Percentiles rank a stretch among this genome's conserved stretches.
phyloP scores from a whole-genome alignment of 176 grass and related monocot genomes.

The Musa schizocarpa region DNA sequence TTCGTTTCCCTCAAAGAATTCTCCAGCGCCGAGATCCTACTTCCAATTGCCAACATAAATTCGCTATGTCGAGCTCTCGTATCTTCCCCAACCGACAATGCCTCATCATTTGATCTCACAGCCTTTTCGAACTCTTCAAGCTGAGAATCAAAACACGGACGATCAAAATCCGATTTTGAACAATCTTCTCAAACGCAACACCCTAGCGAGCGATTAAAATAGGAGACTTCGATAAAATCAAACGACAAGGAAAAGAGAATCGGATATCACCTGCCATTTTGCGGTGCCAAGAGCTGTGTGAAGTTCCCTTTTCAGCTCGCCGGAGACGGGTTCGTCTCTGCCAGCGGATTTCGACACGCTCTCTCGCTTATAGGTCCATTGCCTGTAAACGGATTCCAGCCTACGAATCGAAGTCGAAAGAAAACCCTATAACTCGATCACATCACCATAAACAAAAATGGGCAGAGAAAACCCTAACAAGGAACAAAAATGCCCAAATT shows the following conservation, averaged over 20 bases:
- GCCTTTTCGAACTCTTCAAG: constrained; percentile 73
- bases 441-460: background rate
- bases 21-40: constrained; percentile 59
- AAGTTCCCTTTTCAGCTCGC: constrained; percentile 48
- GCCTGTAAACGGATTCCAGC: constrained; percentile 14
- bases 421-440: background rate
- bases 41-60: constrained; percentile 58
- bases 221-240: background rate
- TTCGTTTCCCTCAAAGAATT: constrained; percentile 48
- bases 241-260: background rate
- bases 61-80: constrained; percentile 53
- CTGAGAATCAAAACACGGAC: constrained; percentile 19
- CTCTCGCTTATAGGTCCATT: background rate
- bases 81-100: constrained; percentile 43
- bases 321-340: constrained; percentile 5
- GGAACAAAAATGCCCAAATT: background rate
- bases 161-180: background rate
- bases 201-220: background rate
- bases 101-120: constrained; percentile 40
- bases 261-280: constrained; percentile 35
- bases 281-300: constrained; percentile 65
- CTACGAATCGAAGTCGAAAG: constrained; percentile 2
- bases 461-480: background rate
- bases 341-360: background rate
- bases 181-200: background rate